Percentiles rank a stretch among this genome's conserved stretches.
Conservation (phyloP, 495 filamentous ascomycete species). For the Pseudotulostoma volvatum region DNA sequence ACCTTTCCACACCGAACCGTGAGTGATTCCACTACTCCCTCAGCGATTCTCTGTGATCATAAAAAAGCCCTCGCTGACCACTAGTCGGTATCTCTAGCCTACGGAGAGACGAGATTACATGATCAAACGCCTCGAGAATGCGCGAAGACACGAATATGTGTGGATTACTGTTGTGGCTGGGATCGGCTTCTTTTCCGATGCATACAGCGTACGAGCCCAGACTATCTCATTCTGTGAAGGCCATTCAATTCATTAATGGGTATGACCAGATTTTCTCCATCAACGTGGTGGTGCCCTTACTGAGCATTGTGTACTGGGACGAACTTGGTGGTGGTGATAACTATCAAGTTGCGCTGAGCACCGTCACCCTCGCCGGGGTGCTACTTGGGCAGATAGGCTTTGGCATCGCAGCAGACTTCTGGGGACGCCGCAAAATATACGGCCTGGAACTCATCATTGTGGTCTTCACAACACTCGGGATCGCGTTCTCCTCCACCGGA, state of each 20-base stretch:
- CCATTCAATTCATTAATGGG: background rate
- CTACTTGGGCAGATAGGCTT: constrained; percentile 45
- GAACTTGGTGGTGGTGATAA: constrained; percentile 18
- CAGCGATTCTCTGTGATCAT: no score
- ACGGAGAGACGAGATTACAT: no score
- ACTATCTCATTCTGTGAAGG: background rate
- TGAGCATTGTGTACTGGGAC: constrained; percentile 47
- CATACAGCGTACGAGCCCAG: constrained; percentile 38
- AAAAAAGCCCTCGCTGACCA: no score
- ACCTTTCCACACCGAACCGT: no score
- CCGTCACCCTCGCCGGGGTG: constrained; percentile 40
- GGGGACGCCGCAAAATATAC: constrained; percentile 48
- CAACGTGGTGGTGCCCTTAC: constrained; percentile 45
- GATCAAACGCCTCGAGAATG: no score
- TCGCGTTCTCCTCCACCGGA: constrained; percentile 31
- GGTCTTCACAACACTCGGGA: constrained; percentile 38
- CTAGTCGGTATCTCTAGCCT: no score
- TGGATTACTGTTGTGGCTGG: constrained; percentile 43
- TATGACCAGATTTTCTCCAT: constrained; percentile 43
- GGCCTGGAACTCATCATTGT: constrained; percentile 46
- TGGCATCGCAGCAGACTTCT: constrained; percentile 43
- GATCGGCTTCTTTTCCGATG: constrained; percentile 52
- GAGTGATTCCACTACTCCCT: no score
- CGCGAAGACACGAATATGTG: no score
- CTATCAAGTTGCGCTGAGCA: constrained; percentile 37